Evolutionary conservation across 257 asterid species (phyloP), one percentile per base, ranked within the genome.

Genomic region (Craterostigma plantagineum): DNA sequence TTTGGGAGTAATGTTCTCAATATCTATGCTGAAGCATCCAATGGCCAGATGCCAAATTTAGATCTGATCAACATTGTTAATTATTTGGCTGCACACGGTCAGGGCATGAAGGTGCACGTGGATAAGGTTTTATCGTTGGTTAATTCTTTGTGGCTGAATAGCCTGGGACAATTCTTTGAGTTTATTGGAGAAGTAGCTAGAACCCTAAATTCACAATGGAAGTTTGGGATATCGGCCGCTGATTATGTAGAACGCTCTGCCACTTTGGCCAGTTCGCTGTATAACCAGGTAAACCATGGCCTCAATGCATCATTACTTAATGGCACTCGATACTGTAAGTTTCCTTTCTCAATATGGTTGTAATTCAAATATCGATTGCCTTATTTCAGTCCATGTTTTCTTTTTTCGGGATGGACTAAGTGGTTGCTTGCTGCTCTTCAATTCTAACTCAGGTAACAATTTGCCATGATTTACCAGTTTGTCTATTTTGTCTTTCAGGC

Each of bases 21-120:
- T 45, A 74, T 83, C 61, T 79, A 72, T 59, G 91, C 94, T 62
- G 99, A 90, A 63, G 99, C 95, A 42, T 83, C 95, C 49, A 90
- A 90, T 10, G 94, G 99, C 48, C 99, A 90, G 72, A 83, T 90
- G 99, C 94, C 99, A 55, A 90, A 90, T 58, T 75, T 83, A 33
- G 95, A 90, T 63, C 81, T 90, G 55, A 67, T 90, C 54, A 90
- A 83, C 54, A 58, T 90, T 53, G 95, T 79, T 50, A 72, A 83
- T 52, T 83, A 83, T 55, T 71, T 90, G 70, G 95, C 99, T 43
- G 91, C 72, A 27, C 85, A 83, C 49, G 91, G 84, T 27, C 95
- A 77, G 64, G 75, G 95, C 33, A 79, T 83, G 48, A 71, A 52
- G 54, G 94, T 90, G 58, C 72, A 78, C 69, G 79, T 83, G 44